Conservation (phyloP, 192 early-diverging fungal species). For the Allomyces javanicus region DNA sequence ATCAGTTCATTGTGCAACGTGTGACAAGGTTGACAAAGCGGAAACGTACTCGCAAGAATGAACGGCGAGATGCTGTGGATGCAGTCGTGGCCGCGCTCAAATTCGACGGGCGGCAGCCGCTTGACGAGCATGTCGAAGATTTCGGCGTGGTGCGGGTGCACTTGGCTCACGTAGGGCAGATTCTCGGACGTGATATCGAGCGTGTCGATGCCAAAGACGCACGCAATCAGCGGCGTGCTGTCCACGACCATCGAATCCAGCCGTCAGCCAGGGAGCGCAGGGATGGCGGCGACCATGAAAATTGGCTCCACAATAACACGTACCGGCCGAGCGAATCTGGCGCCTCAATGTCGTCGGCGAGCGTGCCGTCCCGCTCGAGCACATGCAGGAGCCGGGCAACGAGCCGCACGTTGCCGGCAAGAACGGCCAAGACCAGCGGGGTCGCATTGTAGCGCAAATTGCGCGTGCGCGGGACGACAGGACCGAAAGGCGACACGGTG, state of each 20-base stretch:
- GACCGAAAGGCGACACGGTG: no score
- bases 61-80: neutral
- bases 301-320: no score
- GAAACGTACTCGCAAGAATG: neutral
- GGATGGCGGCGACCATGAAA: no score
- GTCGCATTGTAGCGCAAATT: neutral
- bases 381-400: neutral
- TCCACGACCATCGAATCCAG: no score
- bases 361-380: neutral
- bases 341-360: neutral
- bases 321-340: neutral
- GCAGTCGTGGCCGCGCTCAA: neutral
- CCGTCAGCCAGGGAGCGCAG: no score
- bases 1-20: no score
- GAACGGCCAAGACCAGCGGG: neutral
- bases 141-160: neutral
- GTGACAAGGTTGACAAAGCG: no score
- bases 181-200: neutral
- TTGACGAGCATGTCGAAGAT: neutral
- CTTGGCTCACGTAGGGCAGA: neutral
- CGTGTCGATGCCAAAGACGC: neutral
- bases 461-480: no score
- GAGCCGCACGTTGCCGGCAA: neutral
- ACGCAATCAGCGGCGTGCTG: neutral
- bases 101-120: neutral